phyloP scores from a whole-genome alignment of 1,284 basidiomycete species.

The Cutaneotrichosporon cutaneum region DNA sequence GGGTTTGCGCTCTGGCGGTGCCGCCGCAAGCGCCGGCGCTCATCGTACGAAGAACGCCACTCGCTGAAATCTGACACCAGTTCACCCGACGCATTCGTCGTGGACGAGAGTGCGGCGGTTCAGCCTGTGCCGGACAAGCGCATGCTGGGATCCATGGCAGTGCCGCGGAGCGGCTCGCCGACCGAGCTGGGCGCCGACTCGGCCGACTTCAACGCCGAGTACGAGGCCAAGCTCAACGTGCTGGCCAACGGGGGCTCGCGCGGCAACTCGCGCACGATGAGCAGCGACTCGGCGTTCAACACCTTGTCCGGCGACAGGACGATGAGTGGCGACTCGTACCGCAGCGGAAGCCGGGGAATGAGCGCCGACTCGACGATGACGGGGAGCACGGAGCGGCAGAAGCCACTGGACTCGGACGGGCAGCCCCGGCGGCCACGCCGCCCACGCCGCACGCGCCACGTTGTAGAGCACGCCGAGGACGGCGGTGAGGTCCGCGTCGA shows the following conservation, averaged over 20 bases:
- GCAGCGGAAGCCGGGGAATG: neutral
- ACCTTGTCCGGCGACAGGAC: neutral
- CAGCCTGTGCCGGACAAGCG: neutral
- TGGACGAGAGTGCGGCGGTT: neutral
- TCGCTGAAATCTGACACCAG: neutral
- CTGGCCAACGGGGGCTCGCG: neutral
- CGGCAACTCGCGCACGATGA: neutral
- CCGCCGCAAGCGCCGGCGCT: neutral
- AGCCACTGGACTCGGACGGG: neutral
- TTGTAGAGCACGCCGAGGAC: conserved; percentile 4
- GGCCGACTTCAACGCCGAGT: neutral
- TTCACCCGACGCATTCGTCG: neutral
- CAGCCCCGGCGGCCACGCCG: neutral
- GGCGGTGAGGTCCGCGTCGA: neutral
- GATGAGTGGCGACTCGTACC: neutral
- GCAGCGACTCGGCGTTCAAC: neutral
- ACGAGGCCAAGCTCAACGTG: neutral
- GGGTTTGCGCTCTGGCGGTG: neutral
- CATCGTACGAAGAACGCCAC: neutral
- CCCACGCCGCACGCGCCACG: neutral
- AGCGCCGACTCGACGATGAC: neutral
- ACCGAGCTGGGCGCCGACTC: neutral
- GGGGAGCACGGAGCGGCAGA: neutral
- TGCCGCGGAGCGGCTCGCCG: conserved; percentile 1
- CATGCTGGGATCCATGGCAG: neutral